Base-by-base conservation (phyloP, 2,329 filamentous ascomycete genomes). In the Colletotrichum sp. region DNA sequence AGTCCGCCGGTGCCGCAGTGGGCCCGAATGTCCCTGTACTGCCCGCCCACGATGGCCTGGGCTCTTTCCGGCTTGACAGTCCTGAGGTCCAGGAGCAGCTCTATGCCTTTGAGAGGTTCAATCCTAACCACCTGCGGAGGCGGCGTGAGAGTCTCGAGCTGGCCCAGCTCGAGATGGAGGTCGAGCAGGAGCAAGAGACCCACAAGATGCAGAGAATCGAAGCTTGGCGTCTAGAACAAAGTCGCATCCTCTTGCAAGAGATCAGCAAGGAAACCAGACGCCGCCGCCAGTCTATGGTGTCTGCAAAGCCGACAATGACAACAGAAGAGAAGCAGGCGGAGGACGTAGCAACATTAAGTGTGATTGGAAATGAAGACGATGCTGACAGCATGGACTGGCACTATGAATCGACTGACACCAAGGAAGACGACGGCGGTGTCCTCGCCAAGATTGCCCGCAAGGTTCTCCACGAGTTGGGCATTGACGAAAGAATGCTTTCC, bases 31-130 rank as follows among this genome's bases (percentile, higher is more conserved):
- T 90, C 22, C 92, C 95, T 0, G 92, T 98, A 3, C 90, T 99
- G n/a, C 97, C 97, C 0, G 92, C 93, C 1, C 97, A 99, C 82
- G 96, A 99, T 87, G 97, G 97, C 3, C 85, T 99, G 62, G 97
- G 97, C 6, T 95, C 94, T 8, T 99, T 99, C 83, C 91, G 88
- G 84, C 76, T 95, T 81, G 83, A 95, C 86, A 82, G 92, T 78
- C 81, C 85, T 2, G 90, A 92, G 59, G 89, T 95, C 26, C 95
- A 98, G 82, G 94, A 98, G 77, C 94, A 96, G 78, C 86, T 98
- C 63, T 98, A 96, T 89, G 94, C 95, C 76, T 97, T 98, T 83
- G 96, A 98, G 84, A 91, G 92, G 77, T 95, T 94, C 84, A 98
- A 98, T 79, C 94, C 95, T 1, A 90, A 91, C 71, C 90, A 94